Evolutionary conservation across 345 rosid species (phyloP).

Genomic region (Bruguiera sexangula): DNA sequence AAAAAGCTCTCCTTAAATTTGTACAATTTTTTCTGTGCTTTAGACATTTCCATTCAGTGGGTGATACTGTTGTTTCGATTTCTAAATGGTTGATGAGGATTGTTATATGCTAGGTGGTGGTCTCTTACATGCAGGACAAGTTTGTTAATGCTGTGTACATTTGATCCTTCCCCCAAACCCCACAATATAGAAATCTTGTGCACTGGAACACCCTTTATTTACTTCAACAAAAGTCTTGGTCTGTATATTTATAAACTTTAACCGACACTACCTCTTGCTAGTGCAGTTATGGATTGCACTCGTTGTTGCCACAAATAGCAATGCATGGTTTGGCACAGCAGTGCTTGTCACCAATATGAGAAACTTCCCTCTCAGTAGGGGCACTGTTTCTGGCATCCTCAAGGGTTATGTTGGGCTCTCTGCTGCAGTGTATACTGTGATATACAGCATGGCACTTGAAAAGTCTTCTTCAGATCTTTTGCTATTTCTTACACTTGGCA

Average conservation of each 20-base stretch:
- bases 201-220: too few relatives aligned
- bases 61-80: too few relatives aligned
- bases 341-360: slow-evolving; percentile 92
- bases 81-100: too few relatives aligned
- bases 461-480: slow-evolving; percentile 61
- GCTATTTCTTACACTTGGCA: slow-evolving; percentile 62
- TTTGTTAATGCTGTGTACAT: too few relatives aligned
- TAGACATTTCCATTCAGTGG: too few relatives aligned
- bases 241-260: not conserved
- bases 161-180: too few relatives aligned
- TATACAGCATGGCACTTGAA: slow-evolving; percentile 57
- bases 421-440: slow-evolving; percentile 71
- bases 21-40: too few relatives aligned
- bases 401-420: slow-evolving; percentile 83
- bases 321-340: slow-evolving; percentile 84
- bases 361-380: slow-evolving; percentile 81
- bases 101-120: too few relatives aligned
- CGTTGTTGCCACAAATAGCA: slow-evolving; percentile 66
- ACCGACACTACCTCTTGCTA: slow-evolving; percentile 3
- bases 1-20: too few relatives aligned
- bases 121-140: too few relatives aligned
- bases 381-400: slow-evolving; percentile 79
- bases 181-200: too few relatives aligned
- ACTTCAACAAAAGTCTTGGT: not conserved
- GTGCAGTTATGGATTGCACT: slow-evolving; percentile 79